Conservation (phyloP, 1,284 basidiomycete species). For the Rhizopogon hawkerae region DNA sequence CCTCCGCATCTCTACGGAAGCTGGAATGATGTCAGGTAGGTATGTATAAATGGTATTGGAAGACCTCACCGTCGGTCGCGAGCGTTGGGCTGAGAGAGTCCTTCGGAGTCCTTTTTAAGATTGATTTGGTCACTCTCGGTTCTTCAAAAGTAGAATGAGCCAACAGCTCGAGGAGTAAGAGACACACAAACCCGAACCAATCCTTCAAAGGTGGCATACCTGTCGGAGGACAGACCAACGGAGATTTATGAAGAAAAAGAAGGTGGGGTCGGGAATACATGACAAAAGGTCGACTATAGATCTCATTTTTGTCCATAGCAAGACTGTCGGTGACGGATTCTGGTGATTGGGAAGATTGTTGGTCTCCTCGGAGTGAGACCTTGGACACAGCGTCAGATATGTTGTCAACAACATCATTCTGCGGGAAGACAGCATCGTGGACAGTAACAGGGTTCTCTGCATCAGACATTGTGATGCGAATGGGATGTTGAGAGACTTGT, state of each 20-base stretch:
- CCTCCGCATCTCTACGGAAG: conserved; percentile 67
- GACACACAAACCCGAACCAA: conserved; percentile 73
- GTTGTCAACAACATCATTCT: conserved; percentile 16
- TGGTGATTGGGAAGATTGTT: conserved; percentile 6
- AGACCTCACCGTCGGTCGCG: conserved; percentile 64
- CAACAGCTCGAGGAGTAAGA: conserved; percentile 9
- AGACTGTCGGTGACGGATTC: conserved; percentile 3
- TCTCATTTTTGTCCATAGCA: conserved; percentile 5
- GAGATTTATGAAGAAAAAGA: conserved; percentile 63
- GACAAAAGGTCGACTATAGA: conserved; percentile 35
- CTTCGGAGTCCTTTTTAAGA: conserved; percentile 61
- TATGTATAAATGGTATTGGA: conserved; percentile 51
- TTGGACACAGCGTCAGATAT: conserved; percentile 18
- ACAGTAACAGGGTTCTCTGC: conserved; percentile 12
- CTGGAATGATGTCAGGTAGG: conserved; percentile 42
- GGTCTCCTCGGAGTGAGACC: conserved; percentile 15
- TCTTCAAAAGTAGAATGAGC: conserved; percentile 29
- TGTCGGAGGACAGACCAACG: conserved; percentile 61
- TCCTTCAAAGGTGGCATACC: conserved; percentile 75
- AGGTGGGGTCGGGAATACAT: conserved; percentile 63
- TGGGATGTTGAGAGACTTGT: conserved; percentile 2
- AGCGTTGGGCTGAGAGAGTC: conserved; percentile 37
- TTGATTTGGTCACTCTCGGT: conserved; percentile 52
- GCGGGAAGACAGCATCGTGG: conserved; percentile 5
- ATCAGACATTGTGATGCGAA: conserved; percentile 24